A percentile compares a stretch with the other conserved stretches of the same genome.
Evolutionary conservation across 805 yeast species (phyloP).

Genomic region (Lipomyces yamadae): DNA sequence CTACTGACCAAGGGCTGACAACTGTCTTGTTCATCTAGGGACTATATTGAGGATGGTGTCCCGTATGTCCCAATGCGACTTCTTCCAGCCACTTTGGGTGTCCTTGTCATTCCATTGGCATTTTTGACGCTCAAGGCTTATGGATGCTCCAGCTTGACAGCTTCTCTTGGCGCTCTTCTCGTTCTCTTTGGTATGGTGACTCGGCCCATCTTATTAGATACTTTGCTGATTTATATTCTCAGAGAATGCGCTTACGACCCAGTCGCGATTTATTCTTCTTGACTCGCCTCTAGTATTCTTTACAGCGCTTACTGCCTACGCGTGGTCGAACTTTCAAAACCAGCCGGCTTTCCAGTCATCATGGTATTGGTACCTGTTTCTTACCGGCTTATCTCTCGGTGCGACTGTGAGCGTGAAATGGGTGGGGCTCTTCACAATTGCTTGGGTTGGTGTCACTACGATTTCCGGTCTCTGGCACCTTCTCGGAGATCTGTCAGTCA

Average conservation of each 20-base stretch:
- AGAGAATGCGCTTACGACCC: constrained; percentile 65
- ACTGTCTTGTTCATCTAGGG: constrained; percentile 34
- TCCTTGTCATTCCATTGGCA: constrained; percentile 56
- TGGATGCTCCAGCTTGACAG: constrained; percentile 57
- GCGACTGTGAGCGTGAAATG: constrained; percentile 66
- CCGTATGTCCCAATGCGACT: constrained; percentile 63
- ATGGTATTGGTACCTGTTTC: constrained; percentile 60
- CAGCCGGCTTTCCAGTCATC: constrained; percentile 51
- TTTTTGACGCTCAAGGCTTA: constrained; percentile 61
- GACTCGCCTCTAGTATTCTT: constrained; percentile 53
- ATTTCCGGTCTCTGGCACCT: constrained; percentile 65
- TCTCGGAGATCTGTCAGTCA: constrained; percentile 63
- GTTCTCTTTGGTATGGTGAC: constrained; percentile 53
- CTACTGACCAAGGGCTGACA: not conserved
- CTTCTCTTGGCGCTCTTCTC: constrained; percentile 57
- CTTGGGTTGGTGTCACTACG: constrained; percentile 63
- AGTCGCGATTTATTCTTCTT: constrained; percentile 58
- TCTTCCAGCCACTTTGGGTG: constrained; percentile 61
- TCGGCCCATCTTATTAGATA: not conserved
- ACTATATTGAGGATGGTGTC: constrained; percentile 48
- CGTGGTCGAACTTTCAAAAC: constrained; percentile 56
- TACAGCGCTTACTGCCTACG: constrained; percentile 55
- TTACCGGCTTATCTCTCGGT: constrained; percentile 58
- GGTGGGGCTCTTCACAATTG: constrained; percentile 69
- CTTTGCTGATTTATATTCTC: not conserved